Evolutionary conservation across 2,329 filamentous ascomycete genomes (phyloP).

Genomic region (Capronia epimyces): DNA sequence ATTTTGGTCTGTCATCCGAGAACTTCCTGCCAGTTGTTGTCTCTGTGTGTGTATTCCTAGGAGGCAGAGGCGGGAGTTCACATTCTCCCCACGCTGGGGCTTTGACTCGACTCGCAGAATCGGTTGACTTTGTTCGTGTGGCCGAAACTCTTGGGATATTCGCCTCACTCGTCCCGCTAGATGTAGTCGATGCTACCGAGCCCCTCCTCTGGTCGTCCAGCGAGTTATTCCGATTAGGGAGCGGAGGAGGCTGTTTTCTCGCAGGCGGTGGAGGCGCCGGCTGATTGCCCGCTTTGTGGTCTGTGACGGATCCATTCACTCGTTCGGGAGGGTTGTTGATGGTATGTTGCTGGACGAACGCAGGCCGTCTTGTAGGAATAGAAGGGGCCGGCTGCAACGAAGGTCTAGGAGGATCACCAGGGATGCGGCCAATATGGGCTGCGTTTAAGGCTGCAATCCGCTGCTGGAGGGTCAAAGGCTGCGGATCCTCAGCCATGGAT

Average conservation of each 20-base stretch:
- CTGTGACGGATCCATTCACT: slow-evolving; percentile 32
- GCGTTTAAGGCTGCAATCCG: slow-evolving; percentile 44
- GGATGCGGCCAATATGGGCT: slow-evolving; percentile 37
- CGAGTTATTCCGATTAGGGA: slow-evolving; percentile 42
- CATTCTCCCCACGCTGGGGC: slow-evolving; percentile 55
- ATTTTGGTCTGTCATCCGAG: slow-evolving; percentile 35
- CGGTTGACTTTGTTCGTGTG: slow-evolving; percentile 28
- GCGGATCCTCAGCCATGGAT: slow-evolving; percentile 40
- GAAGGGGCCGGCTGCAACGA: slow-evolving; percentile 23
- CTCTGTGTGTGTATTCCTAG: slow-evolving; percentile 36
- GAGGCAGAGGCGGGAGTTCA: slow-evolving; percentile 51
- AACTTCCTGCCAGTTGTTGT: slow-evolving; percentile 28
- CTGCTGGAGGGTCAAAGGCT: slow-evolving; percentile 42
- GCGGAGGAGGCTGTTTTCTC: slow-evolving; percentile 37
- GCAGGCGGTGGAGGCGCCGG: slow-evolving; percentile 23
- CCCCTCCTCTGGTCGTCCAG: slow-evolving; percentile 31
- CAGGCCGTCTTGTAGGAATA: slow-evolving; percentile 31
- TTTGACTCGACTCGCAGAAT: slow-evolving; percentile 40
- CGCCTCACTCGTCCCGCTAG: slow-evolving; percentile 40
- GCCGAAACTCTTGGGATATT: slow-evolving; percentile 13
- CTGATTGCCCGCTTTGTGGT: slow-evolving; percentile 31
- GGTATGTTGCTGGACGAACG: slow-evolving; percentile 30
- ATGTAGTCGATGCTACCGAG: slow-evolving; percentile 48
- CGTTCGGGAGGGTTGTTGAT: slow-evolving; percentile 36
- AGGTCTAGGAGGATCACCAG: slow-evolving; percentile 31